These are phyloP conservation scores for Didymella pinodella DNA, from an alignment of 2,329 filamentous ascomycete species.

Conservation along the genomic window DNA sequence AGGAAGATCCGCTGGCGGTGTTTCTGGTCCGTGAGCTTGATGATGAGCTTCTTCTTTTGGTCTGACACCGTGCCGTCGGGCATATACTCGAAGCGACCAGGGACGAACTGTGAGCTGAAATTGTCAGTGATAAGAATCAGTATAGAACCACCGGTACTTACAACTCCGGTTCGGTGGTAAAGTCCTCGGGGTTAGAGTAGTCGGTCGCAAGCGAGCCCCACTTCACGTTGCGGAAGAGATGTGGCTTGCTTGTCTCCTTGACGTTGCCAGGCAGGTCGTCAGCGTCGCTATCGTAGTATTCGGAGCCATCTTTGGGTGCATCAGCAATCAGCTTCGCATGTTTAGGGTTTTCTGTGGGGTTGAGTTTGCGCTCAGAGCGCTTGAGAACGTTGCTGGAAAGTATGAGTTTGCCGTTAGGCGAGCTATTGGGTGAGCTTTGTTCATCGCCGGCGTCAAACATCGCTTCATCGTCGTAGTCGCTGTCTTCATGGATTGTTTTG, in stretches of 20 bases:
- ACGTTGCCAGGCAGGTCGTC: slow-evolving; percentile 27
- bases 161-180: slow-evolving; percentile 31
- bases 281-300: slow-evolving; percentile 41
- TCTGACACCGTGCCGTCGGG: slow-evolving; percentile 32
- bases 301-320: slow-evolving; percentile 30
- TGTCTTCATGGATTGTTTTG: background rate
- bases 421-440: background rate
- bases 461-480: slow-evolving; percentile 6
- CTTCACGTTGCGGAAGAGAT: slow-evolving; percentile 39
- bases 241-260: slow-evolving; percentile 28
- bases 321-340: slow-evolving; percentile 31
- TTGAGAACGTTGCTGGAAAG: slow-evolving; percentile 28
- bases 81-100: slow-evolving; percentile 38
- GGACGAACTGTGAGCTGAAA: slow-evolving; percentile 35
- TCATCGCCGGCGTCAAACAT: slow-evolving; percentile 6
- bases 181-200: slow-evolving; percentile 21
- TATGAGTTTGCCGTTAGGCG: slow-evolving; percentile 9
- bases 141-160: background rate
- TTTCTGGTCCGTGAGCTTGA: slow-evolving; percentile 35
- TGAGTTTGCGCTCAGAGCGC: slow-evolving; percentile 34
- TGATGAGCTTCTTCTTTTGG: slow-evolving; percentile 40
- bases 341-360: slow-evolving; percentile 22
- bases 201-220: slow-evolving; percentile 34
- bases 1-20: slow-evolving; percentile 35
- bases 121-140: background rate